Evolutionary conservation across 768 basidiomycete species (phyloP), one percentile per base, ranked within the genome.

Genomic region (Suillus clintonianus): DNA sequence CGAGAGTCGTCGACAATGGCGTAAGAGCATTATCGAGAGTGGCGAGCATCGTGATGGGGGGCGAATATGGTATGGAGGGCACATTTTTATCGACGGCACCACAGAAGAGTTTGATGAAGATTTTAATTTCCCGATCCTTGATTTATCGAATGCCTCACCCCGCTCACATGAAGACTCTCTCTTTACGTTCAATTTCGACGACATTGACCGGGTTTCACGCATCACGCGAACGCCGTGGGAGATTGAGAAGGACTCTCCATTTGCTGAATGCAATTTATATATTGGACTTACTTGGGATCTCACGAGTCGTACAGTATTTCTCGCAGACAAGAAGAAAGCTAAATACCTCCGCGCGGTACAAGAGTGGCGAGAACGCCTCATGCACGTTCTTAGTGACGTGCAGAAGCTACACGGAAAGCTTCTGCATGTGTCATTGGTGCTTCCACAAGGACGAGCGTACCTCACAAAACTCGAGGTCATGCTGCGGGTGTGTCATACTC

Each of bases 361-460:
- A 0, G 64, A 67, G 1, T 81, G 77, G 78, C 15, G 50, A 1
- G 2, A 36, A 1, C 15, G 45, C 3, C 8, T 51, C 0, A 64
- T 57, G 0, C 82, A 82, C 63, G 65, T 65, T 5, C 69, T 79
- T 2, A 61, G 72, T 0, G 74, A 82, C 4, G 72, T 77, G 1
- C 66, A 75, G 30, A 75, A 70, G 17, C 71, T 84, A 0, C 76
- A 81, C 59, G 77, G 83, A 0, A 81, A 82, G 56, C 72, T 83
- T 0, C 67, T 80, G 0, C 81, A 83, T 42, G 62, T 75, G 0
- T 71, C 68, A 22, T 59, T 71, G 4, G 71, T 82, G 8, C 39
- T 77, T 13, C 74, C 77, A 8, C 51, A 3, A 27, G 75, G 74
- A 19, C 72, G 78, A 2, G 78, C 81, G 11, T 80, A 78, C 65